A percentile compares a stretch with the other conserved stretches of the same genome.
Evolutionary conservation across 257 asterid species (phyloP).

Genomic region (Nemophila menziesii): DNA sequence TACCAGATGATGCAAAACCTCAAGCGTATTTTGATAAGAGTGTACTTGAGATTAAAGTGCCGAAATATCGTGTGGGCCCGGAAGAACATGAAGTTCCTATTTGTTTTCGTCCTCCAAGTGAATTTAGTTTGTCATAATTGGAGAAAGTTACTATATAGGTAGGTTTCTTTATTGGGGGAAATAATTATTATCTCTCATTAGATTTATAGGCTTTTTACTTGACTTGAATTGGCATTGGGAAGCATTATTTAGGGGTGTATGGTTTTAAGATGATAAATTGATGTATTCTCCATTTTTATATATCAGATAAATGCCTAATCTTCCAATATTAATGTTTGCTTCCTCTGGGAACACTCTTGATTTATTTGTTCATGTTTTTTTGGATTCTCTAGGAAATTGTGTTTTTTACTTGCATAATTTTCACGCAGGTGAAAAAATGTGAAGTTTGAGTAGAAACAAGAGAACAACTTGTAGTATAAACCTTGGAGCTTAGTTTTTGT

Average conservation of each 20-base stretch:
- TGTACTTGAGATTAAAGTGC: conserved; percentile 54
- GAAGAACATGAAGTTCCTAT: conserved; percentile 68
- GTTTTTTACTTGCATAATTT: no score
- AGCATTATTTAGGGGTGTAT: background rate
- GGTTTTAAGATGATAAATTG: no score
- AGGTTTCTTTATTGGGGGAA: background rate
- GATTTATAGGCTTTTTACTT: conserved; percentile 3
- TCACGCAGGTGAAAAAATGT: no score
- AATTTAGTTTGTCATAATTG: conserved; percentile 31
- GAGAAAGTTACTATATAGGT: background rate
- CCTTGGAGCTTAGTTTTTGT: no score
- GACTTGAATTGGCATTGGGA: background rate
- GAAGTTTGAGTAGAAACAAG: no score
- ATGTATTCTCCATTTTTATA: no score
- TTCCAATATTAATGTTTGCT: background rate
- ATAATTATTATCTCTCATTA: conserved; percentile 2
- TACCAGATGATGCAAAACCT: conserved; percentile 58
- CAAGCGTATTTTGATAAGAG: conserved; percentile 60
- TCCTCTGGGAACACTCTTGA: no score
- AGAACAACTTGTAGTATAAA: no score
- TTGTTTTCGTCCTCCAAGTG: conserved; percentile 56
- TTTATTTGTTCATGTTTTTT: no score
- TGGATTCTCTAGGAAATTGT: no score
- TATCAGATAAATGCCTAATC: background rate
- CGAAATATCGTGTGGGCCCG: conserved; percentile 48